These are phyloP conservation scores for Cyclotella sp. DNA, from an alignment of 108 stramenopile genomes.

Conservation along the genomic window DNA sequence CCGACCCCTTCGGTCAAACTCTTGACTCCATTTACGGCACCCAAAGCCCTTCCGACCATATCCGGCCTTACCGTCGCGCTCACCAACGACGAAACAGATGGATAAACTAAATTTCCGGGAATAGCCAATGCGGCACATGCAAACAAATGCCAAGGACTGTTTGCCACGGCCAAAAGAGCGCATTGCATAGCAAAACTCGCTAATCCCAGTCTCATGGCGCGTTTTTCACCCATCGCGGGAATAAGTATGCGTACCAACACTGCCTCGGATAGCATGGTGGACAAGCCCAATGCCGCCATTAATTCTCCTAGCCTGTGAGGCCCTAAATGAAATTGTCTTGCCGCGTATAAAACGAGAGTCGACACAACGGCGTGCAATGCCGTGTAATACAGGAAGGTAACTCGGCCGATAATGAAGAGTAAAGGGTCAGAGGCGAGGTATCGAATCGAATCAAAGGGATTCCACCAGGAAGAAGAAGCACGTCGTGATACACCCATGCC, in stretches of 20 bases:
- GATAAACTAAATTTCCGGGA: slow-evolving; percentile 94
- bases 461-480: slow-evolving; percentile 56
- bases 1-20: slow-evolving; percentile 94
- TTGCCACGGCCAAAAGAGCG: slow-evolving; percentile 83
- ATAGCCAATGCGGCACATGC: slow-evolving; percentile 82
- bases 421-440: slow-evolving; percentile 75
- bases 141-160: slow-evolving; percentile 76
- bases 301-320: slow-evolving; percentile 90
- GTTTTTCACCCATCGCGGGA: slow-evolving; percentile 83
- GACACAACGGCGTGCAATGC: slow-evolving; percentile 93
- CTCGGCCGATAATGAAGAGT: slow-evolving; percentile 75
- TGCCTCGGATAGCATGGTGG: slow-evolving; percentile 95
- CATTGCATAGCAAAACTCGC: slow-evolving; percentile 90
- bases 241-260: slow-evolving; percentile 89
- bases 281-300: slow-evolving; percentile 90
- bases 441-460: slow-evolving; percentile 69
- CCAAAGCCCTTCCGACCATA: slow-evolving; percentile 92
- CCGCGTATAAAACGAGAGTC: slow-evolving; percentile 87
- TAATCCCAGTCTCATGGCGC: slow-evolving; percentile 85
- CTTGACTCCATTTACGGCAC: slow-evolving; percentile 95
- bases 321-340: slow-evolving; percentile 78
- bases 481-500: slow-evolving; percentile 42
- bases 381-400: slow-evolving; percentile 94
- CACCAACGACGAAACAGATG: slow-evolving; percentile 86
- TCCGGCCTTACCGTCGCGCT: slow-evolving; percentile 80